Conservation (phyloP, 306 rosid genomes). For the Vigna unguiculata region DNA sequence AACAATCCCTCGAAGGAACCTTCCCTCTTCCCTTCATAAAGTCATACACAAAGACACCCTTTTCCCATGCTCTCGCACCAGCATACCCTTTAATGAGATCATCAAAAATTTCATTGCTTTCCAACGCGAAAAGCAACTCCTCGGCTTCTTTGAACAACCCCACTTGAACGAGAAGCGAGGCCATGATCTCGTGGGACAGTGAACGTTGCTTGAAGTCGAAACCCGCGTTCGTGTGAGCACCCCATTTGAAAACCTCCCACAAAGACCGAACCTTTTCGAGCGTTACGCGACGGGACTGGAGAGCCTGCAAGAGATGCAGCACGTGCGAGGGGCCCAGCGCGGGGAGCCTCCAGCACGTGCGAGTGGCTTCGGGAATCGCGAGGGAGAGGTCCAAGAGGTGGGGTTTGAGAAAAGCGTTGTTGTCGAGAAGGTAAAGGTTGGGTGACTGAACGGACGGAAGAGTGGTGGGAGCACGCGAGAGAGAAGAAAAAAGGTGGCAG, state of each 20-base stretch:
- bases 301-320: constrained; percentile 62
- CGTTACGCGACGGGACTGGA: constrained; percentile 52
- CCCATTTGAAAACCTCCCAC: constrained; percentile 73
- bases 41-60: constrained; percentile 60
- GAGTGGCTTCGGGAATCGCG: constrained; percentile 61
- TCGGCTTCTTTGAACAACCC: constrained; percentile 72
- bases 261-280: constrained; percentile 68
- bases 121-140: constrained; percentile 60
- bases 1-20: constrained; percentile 58
- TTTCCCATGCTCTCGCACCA: constrained; percentile 57
- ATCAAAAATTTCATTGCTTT: constrained; percentile 51
- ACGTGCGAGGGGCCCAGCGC: constrained; percentile 62
- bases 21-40: constrained; percentile 50
- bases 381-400: constrained; percentile 69
- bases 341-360: constrained; percentile 64
- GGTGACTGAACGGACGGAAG: constrained; percentile 36
- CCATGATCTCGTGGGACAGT: constrained; percentile 70
- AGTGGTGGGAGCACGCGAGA: constrained; percentile 41
- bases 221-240: constrained; percentile 37
- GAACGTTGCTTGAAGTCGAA: constrained; percentile 51
- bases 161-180: constrained; percentile 65
- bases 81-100: constrained; percentile 64
- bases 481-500: constrained; percentile 43
- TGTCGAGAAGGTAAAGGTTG: not conserved
- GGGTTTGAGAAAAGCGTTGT: constrained; percentile 50